A percentile compares a stretch with the other conserved stretches of the same genome.
These are phyloP conservation scores for Echinochloa phyllopogon DNA, from an alignment of 176 grass and related monocot species.

Conservation along the genomic window DNA sequence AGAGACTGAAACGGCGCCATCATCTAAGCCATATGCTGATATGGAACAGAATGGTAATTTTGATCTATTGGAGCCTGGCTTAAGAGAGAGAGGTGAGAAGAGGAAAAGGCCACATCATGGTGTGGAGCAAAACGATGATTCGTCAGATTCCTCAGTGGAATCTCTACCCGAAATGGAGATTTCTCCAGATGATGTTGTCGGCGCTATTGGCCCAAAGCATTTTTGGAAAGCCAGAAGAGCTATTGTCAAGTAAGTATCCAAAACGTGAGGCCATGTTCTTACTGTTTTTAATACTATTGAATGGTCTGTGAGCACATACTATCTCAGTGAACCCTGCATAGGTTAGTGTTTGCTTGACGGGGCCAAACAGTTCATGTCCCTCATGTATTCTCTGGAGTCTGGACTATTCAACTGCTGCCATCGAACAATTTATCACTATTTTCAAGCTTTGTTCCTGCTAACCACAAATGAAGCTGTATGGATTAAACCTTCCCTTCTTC, in stretches of 20 bases:
- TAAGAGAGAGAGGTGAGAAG: constrained; percentile 41
- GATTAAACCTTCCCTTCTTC: constrained; percentile 2
- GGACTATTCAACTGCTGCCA: not conserved
- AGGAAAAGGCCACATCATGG: constrained; percentile 48
- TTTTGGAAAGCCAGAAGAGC: constrained; percentile 94
- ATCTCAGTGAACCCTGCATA: not conserved
- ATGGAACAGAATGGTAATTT: constrained; percentile 15
- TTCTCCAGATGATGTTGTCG: constrained; percentile 74
- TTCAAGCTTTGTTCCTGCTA: not conserved
- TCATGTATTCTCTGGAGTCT: not conserved
- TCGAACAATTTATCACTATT: not conserved
- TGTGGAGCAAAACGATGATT: constrained; percentile 41
- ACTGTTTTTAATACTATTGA: constrained; percentile 19
- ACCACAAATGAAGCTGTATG: not conserved
- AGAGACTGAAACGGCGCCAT: constrained; percentile 7
- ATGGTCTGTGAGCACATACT: not conserved
- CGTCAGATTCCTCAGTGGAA: constrained; percentile 51
- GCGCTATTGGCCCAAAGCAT: constrained; percentile 74
- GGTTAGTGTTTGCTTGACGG: not conserved
- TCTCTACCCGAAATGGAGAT: constrained; percentile 52
- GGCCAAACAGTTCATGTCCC: not conserved
- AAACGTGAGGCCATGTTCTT: constrained; percentile 6
- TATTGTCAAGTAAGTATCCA: constrained; percentile 74
- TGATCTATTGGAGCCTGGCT: constrained; percentile 20
- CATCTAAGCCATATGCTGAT: constrained; percentile 19